Base-by-base conservation (phyloP, 306 rosid species). In the Inga oerstediana region DNA sequence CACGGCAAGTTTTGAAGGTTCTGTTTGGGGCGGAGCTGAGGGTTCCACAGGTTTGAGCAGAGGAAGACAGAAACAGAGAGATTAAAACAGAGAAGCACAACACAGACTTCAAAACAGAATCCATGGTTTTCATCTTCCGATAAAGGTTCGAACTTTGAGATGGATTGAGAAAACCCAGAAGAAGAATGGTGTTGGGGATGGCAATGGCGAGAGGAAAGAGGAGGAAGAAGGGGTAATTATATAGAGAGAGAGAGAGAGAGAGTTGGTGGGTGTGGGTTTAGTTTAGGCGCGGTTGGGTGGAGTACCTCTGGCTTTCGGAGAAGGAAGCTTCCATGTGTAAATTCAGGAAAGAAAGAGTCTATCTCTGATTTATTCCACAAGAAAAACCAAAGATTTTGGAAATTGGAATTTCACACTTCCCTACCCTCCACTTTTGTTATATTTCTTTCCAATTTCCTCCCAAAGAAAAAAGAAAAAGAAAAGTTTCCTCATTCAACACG, bases 31-130 rank as follows among this genome's bases (percentile, higher is more conserved):
- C 6, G 10, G 66, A 22, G 66, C n/a, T 15, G 30, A 87, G 83
- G 79, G 6, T n/a, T 0, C 0, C 0, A 37, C 97, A 93, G 51
- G 89, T 78, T 79, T 94, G 97, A 59, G 97, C 91, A 0, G 74
- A 86, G 78, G 88, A 61, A 66, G 86, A 39, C 7, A 75, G 3
- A 78, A 84, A 48, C 43, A 87, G 54, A 22, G 87, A 76, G n/a
- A 81, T 43, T 4, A 91, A 52, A 34, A 88, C 79, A 46, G 75
- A 77, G 19, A 87, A 37, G 17, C 48, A 59, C 11, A 88, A 46
- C 49, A 79, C 85, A 49, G 82, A 46, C 81, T 86, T 82, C 32
- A 80, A 9, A n/a, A 17, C 20, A 5, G 68, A 3, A 11, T 11
- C 37, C 68, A 62, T 62, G 68, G 37, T 10, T 62, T 62, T 27